phyloP scores from a whole-genome alignment of 2,329 filamentous ascomycete species.

The Aureobasidium sp. region DNA sequence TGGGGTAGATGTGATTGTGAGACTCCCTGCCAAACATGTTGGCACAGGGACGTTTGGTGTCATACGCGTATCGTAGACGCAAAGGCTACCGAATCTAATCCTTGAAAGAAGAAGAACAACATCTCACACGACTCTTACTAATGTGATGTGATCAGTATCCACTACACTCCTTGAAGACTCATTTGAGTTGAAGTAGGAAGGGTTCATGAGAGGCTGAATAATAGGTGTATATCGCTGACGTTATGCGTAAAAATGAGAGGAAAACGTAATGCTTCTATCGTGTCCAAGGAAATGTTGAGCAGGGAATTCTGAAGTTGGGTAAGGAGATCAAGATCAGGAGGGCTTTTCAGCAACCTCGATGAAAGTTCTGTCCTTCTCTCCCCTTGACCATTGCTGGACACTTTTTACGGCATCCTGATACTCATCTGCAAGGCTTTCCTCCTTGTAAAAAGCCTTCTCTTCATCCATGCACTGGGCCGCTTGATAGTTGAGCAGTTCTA shows the following conservation, averaged over 20 bases:
- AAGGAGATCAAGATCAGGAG: background rate
- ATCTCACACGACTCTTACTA: background rate
- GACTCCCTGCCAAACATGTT: constrained; percentile 13
- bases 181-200: background rate
- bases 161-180: background rate
- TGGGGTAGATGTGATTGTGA: constrained; percentile 17
- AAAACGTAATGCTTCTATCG: constrained; percentile 6
- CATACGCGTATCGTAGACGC: constrained; percentile 14
- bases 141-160: background rate
- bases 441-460: constrained; percentile 15
- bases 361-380: background rate
- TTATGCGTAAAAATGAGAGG: background rate
- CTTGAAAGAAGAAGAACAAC: background rate
- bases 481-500: constrained; percentile 8
- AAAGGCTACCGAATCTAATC: background rate
- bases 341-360: background rate
- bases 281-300: background rate
- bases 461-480: background rate
- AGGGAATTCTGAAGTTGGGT: background rate
- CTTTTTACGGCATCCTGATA: constrained; percentile 3
- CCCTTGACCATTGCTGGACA: background rate
- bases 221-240: background rate
- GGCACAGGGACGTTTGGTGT: constrained; percentile 17
- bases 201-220: background rate
- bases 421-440: constrained; percentile 10